Base-by-base conservation (phyloP, 2,329 filamentous ascomycete species). In the Chalaropsis thielavioides region DNA sequence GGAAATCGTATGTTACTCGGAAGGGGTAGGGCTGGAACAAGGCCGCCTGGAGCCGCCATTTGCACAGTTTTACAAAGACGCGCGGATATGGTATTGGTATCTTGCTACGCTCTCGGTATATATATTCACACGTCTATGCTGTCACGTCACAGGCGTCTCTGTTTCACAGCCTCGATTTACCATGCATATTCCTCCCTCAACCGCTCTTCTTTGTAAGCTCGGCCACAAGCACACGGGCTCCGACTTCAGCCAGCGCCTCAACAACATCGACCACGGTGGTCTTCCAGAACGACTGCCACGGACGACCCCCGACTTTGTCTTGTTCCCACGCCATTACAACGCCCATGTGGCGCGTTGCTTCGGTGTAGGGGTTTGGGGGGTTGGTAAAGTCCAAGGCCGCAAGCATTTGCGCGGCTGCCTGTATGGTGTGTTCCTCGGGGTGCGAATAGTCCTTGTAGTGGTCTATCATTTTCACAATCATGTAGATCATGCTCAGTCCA, bases 261-360 rank as follows among this genome's bases (percentile, higher is more conserved):
- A 84, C 70, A 40, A 79, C 79, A 64, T 76, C 72, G 24, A 81
- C 71, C 10, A 84, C 77, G n/a, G 75, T 76, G 64, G 74, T 75
- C 40, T 78, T 74, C 69, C 82, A 82, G 68, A 83, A 83, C 0
- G 72, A 70, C n/a, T 70, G 72, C 1, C 75, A 77, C 40, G 74
- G 73, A 0, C 75, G 71, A 38, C 72, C 72, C 2, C 73, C 71
- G 0, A 76, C 79, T 40, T 79, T 72, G 38, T 71, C 71, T 27
- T 70, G 56, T 59, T 69, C 68, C 68, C 68, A 69, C 59, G 61
- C 24, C 60, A 1, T 38, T 8, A 38, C 8, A 38, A 8, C 35
- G 1, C 10, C 35, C 35, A 38, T 38, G 7, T 38, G 4, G 8
- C 35, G 35, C 35, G 1, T 8, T 6, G 3, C 8, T 38, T 38